Evolutionary conservation across 257 asterid species (phyloP), one percentile per base, ranked within the genome.

Genomic region (Solanum acaule): DNA sequence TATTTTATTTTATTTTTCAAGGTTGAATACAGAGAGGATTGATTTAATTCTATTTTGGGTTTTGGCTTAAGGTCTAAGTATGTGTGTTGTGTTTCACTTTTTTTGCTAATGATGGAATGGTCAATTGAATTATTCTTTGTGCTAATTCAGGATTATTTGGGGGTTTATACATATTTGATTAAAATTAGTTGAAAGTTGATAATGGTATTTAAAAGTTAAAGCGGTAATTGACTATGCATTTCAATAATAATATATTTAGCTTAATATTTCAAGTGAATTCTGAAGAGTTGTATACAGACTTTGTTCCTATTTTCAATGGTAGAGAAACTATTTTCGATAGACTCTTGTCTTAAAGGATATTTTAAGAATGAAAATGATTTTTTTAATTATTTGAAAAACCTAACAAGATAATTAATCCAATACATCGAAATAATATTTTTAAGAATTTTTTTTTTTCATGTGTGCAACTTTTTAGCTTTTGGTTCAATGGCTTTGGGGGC

Each of bases 1-100:
- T 79, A 79, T 15, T 46, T 82, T 82, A 82, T 46, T 81, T 52
- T 52, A 52, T 52, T 81, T 49, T 5, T 46, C 29, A 49, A 10
- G 76, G 27, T 38, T 23, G 49, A 33, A 79, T 37, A 44, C 35
- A 12, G 46, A 25, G 25, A 25, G n/a, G 42, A 49, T 82, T 49
- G 42, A 82, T 29, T 29, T 82, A 22, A 10, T 82, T 82, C 18
- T 35, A 67, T 12, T 87, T 73, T 85, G 81, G 15, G 83, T 82
- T 86, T 72, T 88, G 88, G 68, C 92, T 82, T 65, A 35, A 27
- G 31, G 79, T 40, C 82, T 67, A 90, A 86, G 92, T 12, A 25
- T 23, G 27, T 29, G 3, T 2, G 2, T 81, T 81, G 70, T 46
- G 70, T 81, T 81, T 4, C 13, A 23, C 15, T 5, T 75, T 75